Percentiles rank a stretch among this genome's conserved stretches.
Conservation (phyloP, 352 stramenopile species). For the Thraustochytrium sp. region DNA sequence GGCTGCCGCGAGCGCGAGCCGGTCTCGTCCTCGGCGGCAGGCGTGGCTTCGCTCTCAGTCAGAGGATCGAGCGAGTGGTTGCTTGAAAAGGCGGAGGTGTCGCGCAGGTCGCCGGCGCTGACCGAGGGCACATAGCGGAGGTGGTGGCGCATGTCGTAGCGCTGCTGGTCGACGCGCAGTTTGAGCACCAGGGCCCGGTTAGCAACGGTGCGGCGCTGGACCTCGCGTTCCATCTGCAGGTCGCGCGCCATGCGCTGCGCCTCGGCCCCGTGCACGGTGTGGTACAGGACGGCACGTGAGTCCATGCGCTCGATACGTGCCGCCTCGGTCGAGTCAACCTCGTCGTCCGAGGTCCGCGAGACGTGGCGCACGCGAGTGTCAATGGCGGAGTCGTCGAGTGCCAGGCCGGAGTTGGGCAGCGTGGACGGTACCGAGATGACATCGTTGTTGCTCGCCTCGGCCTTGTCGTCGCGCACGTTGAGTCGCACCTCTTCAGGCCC, state of each 20-base stretch:
- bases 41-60: no score
- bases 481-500: background rate
- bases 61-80: no score
- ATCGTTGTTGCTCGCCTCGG: background rate
- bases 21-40: background rate
- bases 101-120: background rate
- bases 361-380: background rate
- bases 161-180: background rate
- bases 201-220: background rate
- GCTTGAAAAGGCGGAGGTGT: background rate
- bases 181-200: background rate
- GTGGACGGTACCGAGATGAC: background rate
- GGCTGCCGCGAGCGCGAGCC: background rate
- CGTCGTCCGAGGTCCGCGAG: background rate
- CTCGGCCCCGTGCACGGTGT: slow-evolving; percentile 22
- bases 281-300: slow-evolving; percentile 9
- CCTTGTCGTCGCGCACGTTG: background rate
- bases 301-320: slow-evolving; percentile 31
- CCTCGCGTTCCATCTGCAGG: slow-evolving; percentile 7
- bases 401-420: background rate
- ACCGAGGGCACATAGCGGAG: background rate
- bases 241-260: background rate
- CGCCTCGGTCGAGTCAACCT: background rate
- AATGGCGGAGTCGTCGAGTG: slow-evolving; percentile 6
- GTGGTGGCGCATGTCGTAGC: slow-evolving; percentile 24